Percentiles rank a stretch among this genome's conserved stretches.
These are phyloP conservation scores for Pyrrhoderma lamaoense DNA, from an alignment of 1,284 basidiomycete species.

Conservation along the genomic window DNA sequence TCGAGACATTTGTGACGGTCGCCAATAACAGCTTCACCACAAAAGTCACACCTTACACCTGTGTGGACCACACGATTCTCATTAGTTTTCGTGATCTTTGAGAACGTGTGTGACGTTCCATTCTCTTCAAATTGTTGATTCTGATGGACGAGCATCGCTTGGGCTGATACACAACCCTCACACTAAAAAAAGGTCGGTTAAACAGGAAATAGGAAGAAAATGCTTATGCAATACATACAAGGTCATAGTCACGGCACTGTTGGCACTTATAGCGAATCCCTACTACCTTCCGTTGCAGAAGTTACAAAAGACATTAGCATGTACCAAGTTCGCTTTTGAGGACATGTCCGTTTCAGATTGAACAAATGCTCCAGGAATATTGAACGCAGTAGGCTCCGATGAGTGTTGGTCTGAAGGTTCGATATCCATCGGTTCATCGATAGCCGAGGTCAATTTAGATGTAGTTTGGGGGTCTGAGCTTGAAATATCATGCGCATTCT, in stretches of 20 bases:
- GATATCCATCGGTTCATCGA: not conserved
- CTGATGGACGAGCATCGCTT: conserved; percentile 20
- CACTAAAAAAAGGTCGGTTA: conserved; percentile 17
- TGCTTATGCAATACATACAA: conserved; percentile 17
- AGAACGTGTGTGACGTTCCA: conserved; percentile 9
- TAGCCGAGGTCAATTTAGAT: too few species aligned
- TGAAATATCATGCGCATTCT: too few species aligned
- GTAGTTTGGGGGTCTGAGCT: too few species aligned
- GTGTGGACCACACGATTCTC: conserved; percentile 24
- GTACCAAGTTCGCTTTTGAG: conserved; percentile 12
- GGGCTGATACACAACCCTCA: conserved; percentile 20
- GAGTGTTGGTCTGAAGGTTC: conserved; percentile 4
- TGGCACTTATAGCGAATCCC: conserved; percentile 29
- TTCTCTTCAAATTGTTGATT: conserved; percentile 11
- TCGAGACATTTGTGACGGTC: conserved; percentile 70
- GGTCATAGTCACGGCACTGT: conserved; percentile 26
- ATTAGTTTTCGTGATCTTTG: conserved; percentile 2
- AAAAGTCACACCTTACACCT: conserved; percentile 52
- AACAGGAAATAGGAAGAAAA: not conserved
- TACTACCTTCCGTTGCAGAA: conserved; percentile 23
- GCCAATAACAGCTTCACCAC: conserved; percentile 47
- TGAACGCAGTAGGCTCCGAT: conserved; percentile 2
- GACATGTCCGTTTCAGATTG: conserved; percentile 14
- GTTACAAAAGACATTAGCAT: conserved; percentile 26
- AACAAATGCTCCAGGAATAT: conserved; percentile 18